Evolutionary conservation across 2,329 filamentous ascomycete genomes (phyloP).

Genomic region (Aspergillus glaucus): DNA sequence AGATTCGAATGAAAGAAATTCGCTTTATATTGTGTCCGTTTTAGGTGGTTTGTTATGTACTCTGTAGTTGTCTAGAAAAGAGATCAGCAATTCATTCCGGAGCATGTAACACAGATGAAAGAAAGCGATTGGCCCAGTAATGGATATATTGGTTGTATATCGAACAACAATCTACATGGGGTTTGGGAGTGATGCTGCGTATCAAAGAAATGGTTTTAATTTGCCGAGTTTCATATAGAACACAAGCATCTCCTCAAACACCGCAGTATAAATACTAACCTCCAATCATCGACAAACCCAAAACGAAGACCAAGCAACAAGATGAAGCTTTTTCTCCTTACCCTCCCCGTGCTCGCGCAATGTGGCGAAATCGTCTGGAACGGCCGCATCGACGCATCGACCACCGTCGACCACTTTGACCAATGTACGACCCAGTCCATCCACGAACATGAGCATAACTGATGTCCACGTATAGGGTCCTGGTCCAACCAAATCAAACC

Average conservation of each 20-base stretch:
- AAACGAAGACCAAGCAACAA: background rate
- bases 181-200: too few relatives aligned
- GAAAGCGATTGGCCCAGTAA: too few relatives aligned
- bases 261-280: background rate
- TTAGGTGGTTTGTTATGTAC: too few relatives aligned
- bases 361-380: conserved; percentile 22
- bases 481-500: conserved; percentile 63
- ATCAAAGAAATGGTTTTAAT: too few relatives aligned
- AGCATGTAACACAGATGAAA: too few relatives aligned
- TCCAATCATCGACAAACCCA: too few relatives aligned
- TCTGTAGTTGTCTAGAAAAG: too few relatives aligned
- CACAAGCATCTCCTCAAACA: background rate
- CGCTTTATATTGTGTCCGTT: too few relatives aligned
- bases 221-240: background rate
- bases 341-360: conserved; percentile 4
- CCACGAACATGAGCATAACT: background rate
- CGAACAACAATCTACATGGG: too few relatives aligned
- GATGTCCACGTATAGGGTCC: conserved; percentile 42
- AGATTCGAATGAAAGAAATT: too few relatives aligned
- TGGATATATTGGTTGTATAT: too few relatives aligned
- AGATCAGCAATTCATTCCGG: too few relatives aligned
- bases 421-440: conserved; percentile 12
- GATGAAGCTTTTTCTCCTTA: background rate
- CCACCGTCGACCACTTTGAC: conserved; percentile 18
- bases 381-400: conserved; percentile 21